Conservation (phyloP, 2,329 filamentous ascomycete species). For the Sporothrix globosa region DNA sequence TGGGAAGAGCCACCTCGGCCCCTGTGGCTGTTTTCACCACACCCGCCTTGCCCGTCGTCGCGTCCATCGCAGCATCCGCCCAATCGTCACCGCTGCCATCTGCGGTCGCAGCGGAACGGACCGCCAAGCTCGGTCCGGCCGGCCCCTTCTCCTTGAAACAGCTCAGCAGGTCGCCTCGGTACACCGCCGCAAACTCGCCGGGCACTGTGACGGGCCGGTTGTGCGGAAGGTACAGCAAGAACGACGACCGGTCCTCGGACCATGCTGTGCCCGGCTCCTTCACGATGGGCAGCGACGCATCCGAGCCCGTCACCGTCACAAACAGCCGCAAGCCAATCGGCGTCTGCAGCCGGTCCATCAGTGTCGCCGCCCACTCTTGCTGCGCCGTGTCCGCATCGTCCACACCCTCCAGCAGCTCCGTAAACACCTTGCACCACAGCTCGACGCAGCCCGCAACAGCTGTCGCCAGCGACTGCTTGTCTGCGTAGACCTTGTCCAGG, state of each 20-base stretch:
- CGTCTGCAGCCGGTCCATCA: constrained; percentile 46
- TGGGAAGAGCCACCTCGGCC: not conserved
- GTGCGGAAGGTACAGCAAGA: constrained; percentile 48
- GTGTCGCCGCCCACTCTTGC: constrained; percentile 48
- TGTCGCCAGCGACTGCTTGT: constrained; percentile 48
- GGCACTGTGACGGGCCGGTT: constrained; percentile 40
- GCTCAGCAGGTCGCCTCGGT: constrained; percentile 44
- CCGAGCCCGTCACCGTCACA: constrained; percentile 41
- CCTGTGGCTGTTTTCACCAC: constrained; percentile 36
- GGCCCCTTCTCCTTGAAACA: constrained; percentile 43
- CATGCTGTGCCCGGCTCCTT: constrained; percentile 43
- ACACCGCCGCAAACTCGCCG: constrained; percentile 44
- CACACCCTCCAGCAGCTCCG: constrained; percentile 43
- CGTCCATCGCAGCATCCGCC: constrained; percentile 49
- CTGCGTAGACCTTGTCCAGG: constrained; percentile 46
- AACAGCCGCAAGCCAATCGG: constrained; percentile 42
- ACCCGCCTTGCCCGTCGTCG: constrained; percentile 44
- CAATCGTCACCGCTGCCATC: constrained; percentile 47
- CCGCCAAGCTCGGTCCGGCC: not conserved
- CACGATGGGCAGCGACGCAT: constrained; percentile 28
- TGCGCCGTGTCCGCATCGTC: constrained; percentile 43
- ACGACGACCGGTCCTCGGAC: constrained; percentile 45
- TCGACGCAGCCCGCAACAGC: constrained; percentile 46
- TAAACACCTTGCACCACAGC: constrained; percentile 47
- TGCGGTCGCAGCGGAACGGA: not conserved